Evolutionary conservation across 2,329 filamentous ascomycete genomes (phyloP), one percentile per base, ranked within the genome.

Genomic region (Colletotrichum euphorbiae): DNA sequence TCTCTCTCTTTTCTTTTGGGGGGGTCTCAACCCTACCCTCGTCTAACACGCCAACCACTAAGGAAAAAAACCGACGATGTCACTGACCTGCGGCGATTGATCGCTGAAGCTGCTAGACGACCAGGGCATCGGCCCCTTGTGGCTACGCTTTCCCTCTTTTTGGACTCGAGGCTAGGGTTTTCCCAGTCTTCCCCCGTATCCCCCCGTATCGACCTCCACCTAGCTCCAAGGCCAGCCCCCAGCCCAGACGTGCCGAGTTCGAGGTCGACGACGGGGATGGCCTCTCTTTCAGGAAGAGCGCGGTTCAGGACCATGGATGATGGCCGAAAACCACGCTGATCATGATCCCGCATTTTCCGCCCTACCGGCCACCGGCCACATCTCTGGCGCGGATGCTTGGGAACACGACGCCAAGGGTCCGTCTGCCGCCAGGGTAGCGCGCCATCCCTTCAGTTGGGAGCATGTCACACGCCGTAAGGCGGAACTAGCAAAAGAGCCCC

Each of bases 321-420:
- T n/a, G n/a, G n/a, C n/a, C 50, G 31, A 21, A 62, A 62, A 59
- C 51, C 31, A 54, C 42, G 63, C 31, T 59, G 65, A 59, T 64
- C 52, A 68, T 65, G 60, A 59, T 65, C 52, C 61, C 48, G 61
- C 65, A 64, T 54, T 68, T 55, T 68, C 60, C 65, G 61, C 65
- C 65, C 46, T 68, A 65, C 54, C 60, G 31, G 48, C 48, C 45
- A 65, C 54, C 60, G 31, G 48, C 48, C 45, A 67, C 19, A 36
- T 13, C 12, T 24, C 33, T 52, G 12, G n/a, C 28, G 19, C 36
- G 31, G 33, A 19, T 56, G 33, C 40, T 21, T 64, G 46, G 33
- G 61, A 51, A 55, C 40, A 21, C 46, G 40, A 40, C 38, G 24
- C 61, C 65, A 64, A 54, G 60, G 60, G 31, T 28, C 31, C 46